Evolutionary conservation across 2,329 filamentous ascomycete genomes (phyloP).

Genomic region (Aspergillus fumigatiaffinis): DNA sequence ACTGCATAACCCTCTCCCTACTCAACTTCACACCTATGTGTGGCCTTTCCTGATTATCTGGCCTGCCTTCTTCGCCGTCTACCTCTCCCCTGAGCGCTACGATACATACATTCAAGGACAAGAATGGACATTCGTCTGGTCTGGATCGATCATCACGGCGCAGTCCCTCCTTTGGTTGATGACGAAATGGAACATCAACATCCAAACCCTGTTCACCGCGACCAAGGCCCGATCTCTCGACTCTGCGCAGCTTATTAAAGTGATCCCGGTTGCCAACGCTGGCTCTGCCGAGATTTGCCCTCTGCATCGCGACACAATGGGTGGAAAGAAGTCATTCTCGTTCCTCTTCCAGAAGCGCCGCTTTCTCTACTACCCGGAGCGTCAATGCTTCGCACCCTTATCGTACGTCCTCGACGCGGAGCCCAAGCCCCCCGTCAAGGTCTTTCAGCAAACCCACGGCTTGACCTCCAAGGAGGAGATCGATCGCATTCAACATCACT

Average conservation of each 20-base stretch:
- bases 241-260: slow-evolving; percentile 82
- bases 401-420: slow-evolving; percentile 79
- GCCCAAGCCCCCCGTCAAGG: slow-evolving; percentile 72
- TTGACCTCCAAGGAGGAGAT: slow-evolving; percentile 72
- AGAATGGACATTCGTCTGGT: slow-evolving; percentile 98
- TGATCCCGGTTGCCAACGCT: slow-evolving; percentile 84
- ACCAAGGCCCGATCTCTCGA: slow-evolving; percentile 65
- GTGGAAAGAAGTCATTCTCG: slow-evolving; percentile 71
- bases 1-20: slow-evolving; percentile 79
- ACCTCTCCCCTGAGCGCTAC: slow-evolving; percentile 78
- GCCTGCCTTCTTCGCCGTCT: slow-evolving; percentile 87
- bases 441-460: slow-evolving; percentile 77
- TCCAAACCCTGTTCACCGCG: slow-evolving; percentile 77
- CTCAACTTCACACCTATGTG: slow-evolving; percentile 79
- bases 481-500: slow-evolving; percentile 79
- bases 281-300: slow-evolving; percentile 84
- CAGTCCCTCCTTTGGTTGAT: slow-evolving; percentile 91
- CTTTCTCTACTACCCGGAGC: slow-evolving; percentile 75
- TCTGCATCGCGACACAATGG: slow-evolving; percentile 70
- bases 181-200: slow-evolving; percentile 94
- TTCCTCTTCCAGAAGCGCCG: slow-evolving; percentile 98
- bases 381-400: slow-evolving; percentile 74
- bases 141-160: slow-evolving; percentile 77
- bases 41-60: slow-evolving; percentile 92
- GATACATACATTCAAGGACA: slow-evolving; percentile 86